A percentile compares a stretch with the other conserved stretches of the same genome.
Conservation (phyloP, 805 yeast species). For the Ogataea trehalophila region DNA sequence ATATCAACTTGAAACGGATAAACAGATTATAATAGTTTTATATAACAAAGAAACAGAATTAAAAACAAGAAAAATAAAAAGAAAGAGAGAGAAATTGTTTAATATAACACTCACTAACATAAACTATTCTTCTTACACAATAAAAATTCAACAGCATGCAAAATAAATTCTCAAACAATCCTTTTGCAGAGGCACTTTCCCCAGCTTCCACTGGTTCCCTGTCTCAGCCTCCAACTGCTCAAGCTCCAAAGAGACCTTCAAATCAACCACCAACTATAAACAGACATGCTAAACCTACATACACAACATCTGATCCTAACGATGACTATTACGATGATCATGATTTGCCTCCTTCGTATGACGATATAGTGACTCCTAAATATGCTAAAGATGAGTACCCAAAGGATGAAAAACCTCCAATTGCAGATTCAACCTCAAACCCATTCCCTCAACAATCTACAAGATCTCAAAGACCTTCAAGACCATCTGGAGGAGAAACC, state of each 20-base stretch:
- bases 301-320: constrained; percentile 6
- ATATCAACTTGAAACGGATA: too few relatives aligned
- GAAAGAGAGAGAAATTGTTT: too few relatives aligned
- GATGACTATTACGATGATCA: constrained; percentile 20
- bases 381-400: constrained; percentile 43
- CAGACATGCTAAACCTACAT: constrained; percentile 6
- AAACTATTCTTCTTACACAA: too few relatives aligned
- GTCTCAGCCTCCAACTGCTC: neutral
- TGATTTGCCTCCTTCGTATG: constrained; percentile 58
- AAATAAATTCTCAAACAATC: constrained; percentile 39
- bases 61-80: too few relatives aligned
- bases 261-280: constrained; percentile 1
- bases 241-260: neutral
- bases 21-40: too few relatives aligned
- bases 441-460: constrained; percentile 21
- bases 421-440: constrained; percentile 19
- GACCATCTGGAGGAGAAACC: neutral
- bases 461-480: constrained; percentile 4
- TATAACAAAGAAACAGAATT: too few relatives aligned
- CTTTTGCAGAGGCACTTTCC: constrained; percentile 46
- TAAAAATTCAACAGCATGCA: constrained; percentile 2
- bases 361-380: constrained; percentile 58
- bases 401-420: constrained; percentile 40
- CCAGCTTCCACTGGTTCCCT: constrained; percentile 31
- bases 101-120: too few relatives aligned